Conservation (phyloP, 2,329 filamentous ascomycete genomes). For the Leptographium wingfieldii region DNA sequence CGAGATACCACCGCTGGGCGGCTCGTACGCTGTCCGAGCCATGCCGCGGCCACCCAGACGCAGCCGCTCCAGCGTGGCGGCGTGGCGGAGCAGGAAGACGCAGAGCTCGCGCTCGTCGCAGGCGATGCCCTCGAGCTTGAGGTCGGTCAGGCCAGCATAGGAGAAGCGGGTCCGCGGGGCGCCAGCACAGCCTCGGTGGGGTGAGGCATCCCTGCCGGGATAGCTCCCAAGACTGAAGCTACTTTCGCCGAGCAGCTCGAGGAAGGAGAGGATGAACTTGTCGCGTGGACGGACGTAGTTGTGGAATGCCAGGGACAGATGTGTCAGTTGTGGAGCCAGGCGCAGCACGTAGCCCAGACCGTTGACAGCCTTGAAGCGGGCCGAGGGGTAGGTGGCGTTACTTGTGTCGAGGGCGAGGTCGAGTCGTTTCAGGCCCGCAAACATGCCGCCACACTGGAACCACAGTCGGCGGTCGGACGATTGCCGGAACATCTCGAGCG, state of each 20-base stretch:
- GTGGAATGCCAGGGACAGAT: slow-evolving; percentile 29
- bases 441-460: slow-evolving; percentile 27
- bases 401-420: slow-evolving; percentile 28
- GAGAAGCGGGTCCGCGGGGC: slow-evolving; percentile 19
- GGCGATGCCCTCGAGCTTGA: slow-evolving; percentile 30
- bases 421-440: slow-evolving; percentile 26
- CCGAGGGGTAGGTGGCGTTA: slow-evolving; percentile 21
- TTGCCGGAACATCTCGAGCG: slow-evolving; percentile 28
- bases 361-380: slow-evolving; percentile 27
- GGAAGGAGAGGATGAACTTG: slow-evolving; percentile 28
- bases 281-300: slow-evolving; percentile 24
- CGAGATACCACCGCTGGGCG: slow-evolving; percentile 29
- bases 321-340: slow-evolving; percentile 22
- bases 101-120: slow-evolving; percentile 31
- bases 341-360: slow-evolving; percentile 30
- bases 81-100: slow-evolving; percentile 28
- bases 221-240: slow-evolving; percentile 6
- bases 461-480: slow-evolving; percentile 25
- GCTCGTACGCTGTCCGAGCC: slow-evolving; percentile 15
- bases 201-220: neutral
- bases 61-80: slow-evolving; percentile 24
- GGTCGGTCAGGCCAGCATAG: slow-evolving; percentile 25
- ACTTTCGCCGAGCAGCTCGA: slow-evolving; percentile 18
- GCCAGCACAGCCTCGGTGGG: neutral
- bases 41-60: slow-evolving; percentile 32